A percentile compares a stretch with the other conserved stretches of the same genome.
Conservation (phyloP, 2,329 filamentous ascomycete species). For the Neopestalotiopsis sp. region DNA sequence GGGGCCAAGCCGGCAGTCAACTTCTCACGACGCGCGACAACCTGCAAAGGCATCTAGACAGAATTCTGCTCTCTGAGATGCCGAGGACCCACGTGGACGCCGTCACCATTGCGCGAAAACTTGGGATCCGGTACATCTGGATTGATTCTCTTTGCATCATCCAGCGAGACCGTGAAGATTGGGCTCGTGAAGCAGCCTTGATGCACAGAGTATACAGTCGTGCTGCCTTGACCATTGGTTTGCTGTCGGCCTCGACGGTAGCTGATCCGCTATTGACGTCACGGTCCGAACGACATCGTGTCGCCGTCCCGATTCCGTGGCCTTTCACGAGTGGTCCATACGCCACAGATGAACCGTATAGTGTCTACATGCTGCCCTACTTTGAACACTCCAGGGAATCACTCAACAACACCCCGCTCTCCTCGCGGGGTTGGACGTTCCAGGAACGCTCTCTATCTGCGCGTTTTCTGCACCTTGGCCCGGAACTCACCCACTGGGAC, state of each 20-base stretch:
- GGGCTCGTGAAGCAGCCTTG: conserved; percentile 8
- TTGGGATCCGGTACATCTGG: conserved; percentile 7
- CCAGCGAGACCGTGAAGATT: conserved; percentile 14
- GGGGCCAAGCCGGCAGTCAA: not conserved
- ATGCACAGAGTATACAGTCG: conserved; percentile 18
- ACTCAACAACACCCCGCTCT: not conserved
- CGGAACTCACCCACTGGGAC: conserved; percentile 1
- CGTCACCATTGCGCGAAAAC: conserved; percentile 3
- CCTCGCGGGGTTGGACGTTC: not conserved
- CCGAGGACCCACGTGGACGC: not conserved
- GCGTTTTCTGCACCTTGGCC: not conserved
- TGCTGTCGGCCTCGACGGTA: not conserved
- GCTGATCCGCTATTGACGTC: not conserved
- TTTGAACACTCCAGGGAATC: not conserved
- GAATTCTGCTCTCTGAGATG: not conserved
- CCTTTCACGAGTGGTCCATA: not conserved
- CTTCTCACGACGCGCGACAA: not conserved
- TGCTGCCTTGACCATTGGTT: conserved; percentile 15
- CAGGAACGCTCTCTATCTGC: not conserved
- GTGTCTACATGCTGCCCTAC: not conserved
- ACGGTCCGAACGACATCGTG: not conserved
- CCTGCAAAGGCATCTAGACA: not conserved
- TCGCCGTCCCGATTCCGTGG: not conserved
- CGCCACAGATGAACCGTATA: not conserved
- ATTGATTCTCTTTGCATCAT: conserved; percentile 11